Base-by-base conservation (phyloP, 805 yeast genomes). In the Metschnikowia continentalis region DNA sequence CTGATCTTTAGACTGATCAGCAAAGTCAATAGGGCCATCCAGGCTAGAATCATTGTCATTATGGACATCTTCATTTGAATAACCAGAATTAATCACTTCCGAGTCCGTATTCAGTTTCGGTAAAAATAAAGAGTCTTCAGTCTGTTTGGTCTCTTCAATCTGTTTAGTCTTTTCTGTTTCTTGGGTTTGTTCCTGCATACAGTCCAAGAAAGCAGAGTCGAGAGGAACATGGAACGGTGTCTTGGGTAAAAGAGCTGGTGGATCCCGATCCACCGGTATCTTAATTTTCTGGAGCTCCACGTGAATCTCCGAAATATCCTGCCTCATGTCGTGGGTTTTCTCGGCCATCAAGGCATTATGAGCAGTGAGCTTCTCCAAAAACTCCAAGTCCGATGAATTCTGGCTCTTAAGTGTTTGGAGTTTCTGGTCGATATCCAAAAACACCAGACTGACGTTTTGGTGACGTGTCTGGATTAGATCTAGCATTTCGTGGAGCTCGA, bases 271-370 rank as follows among this genome's bases (percentile, higher is more conserved):
- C 15, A 22, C 15, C 2, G 35, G 32, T 13, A 26, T n/a, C 48
- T 54, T 55, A 23, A 55, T 15, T 26, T 17, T 30, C 17, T 50
- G 52, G 14, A 57, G 39, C n/a, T 45, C 50, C 7, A 19, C 13
- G 8, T 37, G 39, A 8, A 57, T 46, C 5, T 44, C 50, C n/a
- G 50, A 14, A 13, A 57, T 47, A 23, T 57, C 61, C 11, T 49
- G 3, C 44, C 50, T 49, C 51, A 57, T 48, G 32, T 52, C 59
- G 46, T 51, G 54, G 44, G 53, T 52, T 15, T 42, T 41, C 37
- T 56, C 61, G 23, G 52, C 46, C 49, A 57, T 56, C 23, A 46
- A 36, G 19, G 57, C 59, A 40, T 51, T 56, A 44, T 49, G 53
- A 5, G 50, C 47, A 32, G 46, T 14, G 11, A 56, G 55, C 44